phyloP scores from a whole-genome alignment of 2,329 filamentous ascomycete genomes.

The Sclerotinia borealis region DNA sequence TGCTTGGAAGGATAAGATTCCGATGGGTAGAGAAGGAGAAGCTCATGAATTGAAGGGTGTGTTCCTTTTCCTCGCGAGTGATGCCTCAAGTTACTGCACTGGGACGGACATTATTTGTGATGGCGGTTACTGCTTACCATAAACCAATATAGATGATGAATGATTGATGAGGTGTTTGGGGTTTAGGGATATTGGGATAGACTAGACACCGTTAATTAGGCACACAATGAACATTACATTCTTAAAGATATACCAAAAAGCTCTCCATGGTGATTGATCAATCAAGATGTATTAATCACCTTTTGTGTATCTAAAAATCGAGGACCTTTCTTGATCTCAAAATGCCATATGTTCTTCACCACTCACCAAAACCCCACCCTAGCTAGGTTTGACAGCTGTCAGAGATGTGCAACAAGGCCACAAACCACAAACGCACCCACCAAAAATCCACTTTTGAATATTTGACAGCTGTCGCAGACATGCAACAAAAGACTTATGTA shows the following conservation, averaged over 20 bases:
- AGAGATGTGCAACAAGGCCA: slow-evolving; percentile 2
- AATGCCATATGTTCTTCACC: not conserved
- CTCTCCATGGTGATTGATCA: not conserved
- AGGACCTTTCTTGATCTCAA: not conserved
- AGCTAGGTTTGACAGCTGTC: not conserved
- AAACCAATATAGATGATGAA: not conserved
- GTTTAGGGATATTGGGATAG: not conserved
- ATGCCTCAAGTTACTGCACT: slow-evolving; percentile 78
- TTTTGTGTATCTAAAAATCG: not conserved
- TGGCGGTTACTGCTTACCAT: slow-evolving; percentile 17
- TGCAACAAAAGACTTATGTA: not conserved
- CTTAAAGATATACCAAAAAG: not conserved
- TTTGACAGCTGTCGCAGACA: slow-evolving; percentile 5
- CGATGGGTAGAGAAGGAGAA: slow-evolving; percentile 70
- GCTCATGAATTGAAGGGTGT: slow-evolving; percentile 74
- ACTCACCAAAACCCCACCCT: not conserved
- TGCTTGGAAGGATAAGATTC: slow-evolving; percentile 72
- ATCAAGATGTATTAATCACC: not conserved
- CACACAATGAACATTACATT: not conserved
- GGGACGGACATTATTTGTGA: slow-evolving; percentile 69
- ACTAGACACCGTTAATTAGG: not conserved
- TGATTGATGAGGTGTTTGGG: slow-evolving; percentile 2
- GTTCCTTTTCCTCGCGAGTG: slow-evolving; percentile 74
- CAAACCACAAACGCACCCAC: not conserved
- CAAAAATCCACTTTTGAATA: not conserved